phyloP scores from a whole-genome alignment of 2,329 filamentous ascomycete species.

The Lasiodiplodia sp. region DNA sequence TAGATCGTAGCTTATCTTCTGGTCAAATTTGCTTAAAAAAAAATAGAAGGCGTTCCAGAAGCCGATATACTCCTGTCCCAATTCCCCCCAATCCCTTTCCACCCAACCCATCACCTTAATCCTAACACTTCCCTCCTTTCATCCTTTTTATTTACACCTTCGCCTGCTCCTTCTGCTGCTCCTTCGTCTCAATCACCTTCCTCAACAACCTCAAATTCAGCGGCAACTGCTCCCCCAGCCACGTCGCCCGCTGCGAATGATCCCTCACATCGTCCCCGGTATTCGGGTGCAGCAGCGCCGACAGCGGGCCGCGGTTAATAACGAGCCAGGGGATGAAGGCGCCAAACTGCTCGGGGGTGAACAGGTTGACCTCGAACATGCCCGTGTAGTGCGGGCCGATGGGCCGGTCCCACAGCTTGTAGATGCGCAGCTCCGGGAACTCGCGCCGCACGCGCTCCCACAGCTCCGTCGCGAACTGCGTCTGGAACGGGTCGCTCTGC shows the following conservation, averaged over 20 bases:
- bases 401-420: constrained; percentile 77
- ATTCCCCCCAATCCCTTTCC: not conserved
- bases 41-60: not conserved
- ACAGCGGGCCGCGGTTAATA: constrained; percentile 81
- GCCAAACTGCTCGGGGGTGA: constrained; percentile 86
- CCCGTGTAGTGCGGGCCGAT: constrained; percentile 82
- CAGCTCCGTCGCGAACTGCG: constrained; percentile 72
- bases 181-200: constrained; percentile 33
- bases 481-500: constrained; percentile 66
- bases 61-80: not conserved
- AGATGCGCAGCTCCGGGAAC: constrained; percentile 87
- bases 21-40: not conserved
- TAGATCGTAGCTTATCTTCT: constrained; percentile 9
- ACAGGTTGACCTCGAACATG: constrained; percentile 94
- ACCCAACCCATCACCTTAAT: not conserved
- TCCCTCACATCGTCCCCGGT: constrained; percentile 69
- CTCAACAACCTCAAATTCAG: constrained; percentile 64
- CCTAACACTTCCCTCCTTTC: no score
- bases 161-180: constrained; percentile 6
- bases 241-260: constrained; percentile 73
- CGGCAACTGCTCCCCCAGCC: constrained; percentile 74
- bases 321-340: constrained; percentile 88
- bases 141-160: not conserved
- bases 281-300: constrained; percentile 83
- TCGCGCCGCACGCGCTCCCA: constrained; percentile 82